These are phyloP conservation scores for Coccomyxa sp. DNA, from an alignment of 139 green algal genomes.

Conservation along the genomic window DNA sequence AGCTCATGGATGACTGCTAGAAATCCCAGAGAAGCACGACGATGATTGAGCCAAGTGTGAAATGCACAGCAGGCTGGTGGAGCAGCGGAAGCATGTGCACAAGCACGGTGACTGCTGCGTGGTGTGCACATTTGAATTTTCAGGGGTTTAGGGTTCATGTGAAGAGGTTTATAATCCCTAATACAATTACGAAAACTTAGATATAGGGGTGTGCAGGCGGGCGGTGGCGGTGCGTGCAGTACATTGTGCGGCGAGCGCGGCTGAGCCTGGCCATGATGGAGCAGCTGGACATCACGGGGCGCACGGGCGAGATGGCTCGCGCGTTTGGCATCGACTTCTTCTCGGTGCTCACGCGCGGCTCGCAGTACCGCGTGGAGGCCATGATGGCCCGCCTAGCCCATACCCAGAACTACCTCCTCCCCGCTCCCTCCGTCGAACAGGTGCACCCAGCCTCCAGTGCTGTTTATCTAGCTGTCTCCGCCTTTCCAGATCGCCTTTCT, in stretches of 20 bases:
- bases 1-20: too few species aligned
- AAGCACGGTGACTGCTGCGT: too few species aligned
- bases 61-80: too few species aligned
- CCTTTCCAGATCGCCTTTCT: too few species aligned
- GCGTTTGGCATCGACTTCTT: conserved; percentile 98
- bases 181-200: too few species aligned
- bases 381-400: conserved; percentile 90
- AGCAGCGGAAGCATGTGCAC: too few species aligned
- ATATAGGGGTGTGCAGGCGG: conserved; percentile 13
- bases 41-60: too few species aligned
- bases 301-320: conserved; percentile 83
- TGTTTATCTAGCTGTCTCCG: background rate
- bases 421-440: conserved; percentile 74
- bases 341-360: conserved; percentile 65
- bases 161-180: too few species aligned
- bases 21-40: too few species aligned
- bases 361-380: conserved; percentile 94
- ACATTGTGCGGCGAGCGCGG: conserved; percentile 38
- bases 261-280: conserved; percentile 81
- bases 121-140: too few species aligned
- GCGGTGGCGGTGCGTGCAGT: conserved; percentile 45
- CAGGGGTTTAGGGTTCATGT: too few species aligned
- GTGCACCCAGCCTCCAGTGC: conserved; percentile 13
- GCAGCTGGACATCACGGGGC: conserved; percentile 83
- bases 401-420: conserved; percentile 88